Base-by-base conservation (phyloP, 2,329 filamentous ascomycete species). In the Claviceps sp. region DNA sequence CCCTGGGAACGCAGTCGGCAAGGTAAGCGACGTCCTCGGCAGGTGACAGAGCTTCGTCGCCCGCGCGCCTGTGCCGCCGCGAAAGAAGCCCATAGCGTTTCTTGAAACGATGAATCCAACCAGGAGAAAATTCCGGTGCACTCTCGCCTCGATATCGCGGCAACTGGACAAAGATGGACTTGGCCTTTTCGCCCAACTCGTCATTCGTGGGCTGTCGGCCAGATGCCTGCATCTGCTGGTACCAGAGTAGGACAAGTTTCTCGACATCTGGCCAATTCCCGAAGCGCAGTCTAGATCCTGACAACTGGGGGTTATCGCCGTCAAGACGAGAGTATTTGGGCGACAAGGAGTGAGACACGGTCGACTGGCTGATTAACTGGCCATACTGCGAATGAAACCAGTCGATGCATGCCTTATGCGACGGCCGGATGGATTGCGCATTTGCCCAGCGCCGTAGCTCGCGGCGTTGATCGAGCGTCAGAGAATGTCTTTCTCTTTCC, bases 81-180 rank as follows among this genome's bases (percentile, higher is more conserved):
- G 80, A 73, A 17, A 82, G 67, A 16, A 82, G 68, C 0, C 78
- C 77, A 53, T 82, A 82, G 11, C 78, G 72, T 62, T 80, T 81
- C 66, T 82, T 82, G 66, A 82, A 82, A 38, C 78, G 72, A 58
- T 82, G 78, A 53, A 82, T 81, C 78, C 78, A 82, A 42, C 78
- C 78, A 0, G 78, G 78, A 0, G 77, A 80, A 61, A 82, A 82
- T 62, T 82, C 78, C 46, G 78, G 78, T 1, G 78, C 68, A n/a
- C 65, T 64, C 61, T 81, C 77, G 56, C 78, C 78, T 61, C 77
- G 79, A 63, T 82, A 81, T 17, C 77, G 75, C 16, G 78, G 77
- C 29, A 82, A 67, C 58, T 78, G 73, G 44, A 67, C 66, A 62
- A 81, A 82, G 57, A 82, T 79, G 52, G 66, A 61, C 61, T 80